Evolutionary conservation across 805 yeast genomes (phyloP), one percentile per base, ranked within the genome.

Genomic region (Candida maltosa): DNA sequence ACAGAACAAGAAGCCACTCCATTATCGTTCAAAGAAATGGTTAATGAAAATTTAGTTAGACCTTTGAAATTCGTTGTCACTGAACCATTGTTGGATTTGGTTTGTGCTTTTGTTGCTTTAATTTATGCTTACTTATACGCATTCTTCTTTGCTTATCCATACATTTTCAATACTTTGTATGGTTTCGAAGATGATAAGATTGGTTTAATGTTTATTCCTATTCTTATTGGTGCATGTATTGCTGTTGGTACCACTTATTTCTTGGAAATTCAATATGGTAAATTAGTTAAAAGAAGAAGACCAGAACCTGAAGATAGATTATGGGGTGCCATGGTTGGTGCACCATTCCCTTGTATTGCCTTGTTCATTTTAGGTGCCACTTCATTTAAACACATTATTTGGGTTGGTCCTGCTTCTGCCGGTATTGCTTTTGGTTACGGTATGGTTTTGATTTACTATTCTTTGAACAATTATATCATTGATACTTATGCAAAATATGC

Each of bases 101-200:
- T 88, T 70, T 87, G 95, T 59, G 75, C 77, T 48, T 88, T 87
- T 60, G 91, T 88, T 41, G 88, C 94, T 45, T 71, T 88, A 56
- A 87, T 88, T 58, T 88, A 88, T 65, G 82, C 96, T n/a, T 70
- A 88, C 55, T 69, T 88, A 34, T 88, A 88, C 53, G 96, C 95
- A 9, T 88, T 88, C 69, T 88, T 88, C 78, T 88, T 87, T 64
- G 96, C 97, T 1, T 88, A 84, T 62, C 97, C 97, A 4, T 95
- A 83, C 35, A 86, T 88, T 34, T 88, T 88, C 58, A 74, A 71
- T 37, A 83, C 80, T 37, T 70, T 87, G 35, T 85, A 88, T 52
- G 87, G 80, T 31, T 87, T 70, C 60, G 70, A 80, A 46, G 95
- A 87, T 58, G 85, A 86, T 48, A 69, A 70, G 34, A 78, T 84